Conservation (phyloP, 495 filamentous ascomycete species). For the Trichocladium uniseriatum region DNA sequence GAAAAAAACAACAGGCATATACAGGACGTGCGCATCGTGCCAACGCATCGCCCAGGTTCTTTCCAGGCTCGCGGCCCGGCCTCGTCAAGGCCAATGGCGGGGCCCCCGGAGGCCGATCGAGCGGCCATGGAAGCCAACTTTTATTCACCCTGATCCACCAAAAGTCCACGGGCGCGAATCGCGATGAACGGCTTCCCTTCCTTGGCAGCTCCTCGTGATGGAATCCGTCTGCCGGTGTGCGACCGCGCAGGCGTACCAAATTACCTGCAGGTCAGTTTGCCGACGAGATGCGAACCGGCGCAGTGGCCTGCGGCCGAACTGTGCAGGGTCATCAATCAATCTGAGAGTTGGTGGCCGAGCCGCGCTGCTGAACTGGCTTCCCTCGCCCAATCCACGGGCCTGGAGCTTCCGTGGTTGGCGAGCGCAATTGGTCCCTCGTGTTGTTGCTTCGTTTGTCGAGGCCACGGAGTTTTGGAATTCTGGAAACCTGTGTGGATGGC, state of each 20-base stretch:
- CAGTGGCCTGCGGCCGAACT: neutral
- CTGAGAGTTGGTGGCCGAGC: neutral
- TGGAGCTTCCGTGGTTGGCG: slow-evolving; percentile 1
- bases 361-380: neutral
- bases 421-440: neutral
- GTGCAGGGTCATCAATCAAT: neutral
- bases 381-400: neutral
- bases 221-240: neutral
- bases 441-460: neutral
- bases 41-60: neutral
- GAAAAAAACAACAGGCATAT: no score
- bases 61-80: neutral
- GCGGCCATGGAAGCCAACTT: no score
- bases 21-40: neutral
- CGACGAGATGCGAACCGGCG: neutral
- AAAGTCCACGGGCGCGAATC: no score
- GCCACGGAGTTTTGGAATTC: no score
- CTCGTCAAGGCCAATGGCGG: neutral
- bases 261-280: neutral
- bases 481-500: no score
- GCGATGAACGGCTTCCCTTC: no score
- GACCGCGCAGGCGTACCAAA: neutral
- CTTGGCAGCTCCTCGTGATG: no score
- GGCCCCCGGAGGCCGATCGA: neutral
- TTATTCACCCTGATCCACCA: no score